Evolutionary conservation across 257 asterid genomes (phyloP).

Genomic region (Rhazya stricta): DNA sequence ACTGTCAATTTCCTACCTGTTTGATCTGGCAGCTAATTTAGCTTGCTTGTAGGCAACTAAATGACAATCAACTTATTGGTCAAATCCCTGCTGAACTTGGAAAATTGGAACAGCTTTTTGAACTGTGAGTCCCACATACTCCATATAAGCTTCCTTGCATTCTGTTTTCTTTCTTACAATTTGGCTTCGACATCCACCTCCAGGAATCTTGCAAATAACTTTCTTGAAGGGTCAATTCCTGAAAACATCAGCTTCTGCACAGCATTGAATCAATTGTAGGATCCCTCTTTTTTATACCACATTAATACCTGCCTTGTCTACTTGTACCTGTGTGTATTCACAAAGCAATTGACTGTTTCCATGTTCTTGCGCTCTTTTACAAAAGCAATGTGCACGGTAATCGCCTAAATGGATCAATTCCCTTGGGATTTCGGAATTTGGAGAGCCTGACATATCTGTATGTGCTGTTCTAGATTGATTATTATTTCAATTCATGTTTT

Average conservation of each 20-base stretch:
- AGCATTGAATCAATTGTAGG: constrained; percentile 89
- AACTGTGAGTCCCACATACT: constrained; percentile 51
- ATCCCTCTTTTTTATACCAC: not conserved
- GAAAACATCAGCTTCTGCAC: constrained; percentile 91
- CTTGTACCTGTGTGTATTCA: not conserved
- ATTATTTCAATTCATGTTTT: not conserved
- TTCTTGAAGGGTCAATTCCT: constrained; percentile 85
- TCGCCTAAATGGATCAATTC: constrained; percentile 73
- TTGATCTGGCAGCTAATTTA: constrained; percentile 8
- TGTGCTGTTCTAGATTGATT: constrained; percentile 12
- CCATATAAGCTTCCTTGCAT: not conserved
- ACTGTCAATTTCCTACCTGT: not conserved
- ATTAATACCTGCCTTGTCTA: no score
- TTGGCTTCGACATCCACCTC: constrained; percentile 7
- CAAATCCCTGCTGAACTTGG: constrained; percentile 88
- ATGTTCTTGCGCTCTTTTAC: not conserved
- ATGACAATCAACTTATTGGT: constrained; percentile 73
- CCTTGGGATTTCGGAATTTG: constrained; percentile 70
- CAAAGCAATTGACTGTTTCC: not conserved
- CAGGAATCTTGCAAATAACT: constrained; percentile 85
- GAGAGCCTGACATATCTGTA: constrained; percentile 96
- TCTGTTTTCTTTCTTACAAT: not conserved
- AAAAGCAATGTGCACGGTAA: constrained; percentile 86
- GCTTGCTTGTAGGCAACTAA: constrained; percentile 65
- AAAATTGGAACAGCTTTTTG: constrained; percentile 82